Percentiles rank a stretch among this genome's conserved stretches.
phyloP scores from a whole-genome alignment of 2,329 filamentous ascomycete species.

The Parastagonospora avenae region DNA sequence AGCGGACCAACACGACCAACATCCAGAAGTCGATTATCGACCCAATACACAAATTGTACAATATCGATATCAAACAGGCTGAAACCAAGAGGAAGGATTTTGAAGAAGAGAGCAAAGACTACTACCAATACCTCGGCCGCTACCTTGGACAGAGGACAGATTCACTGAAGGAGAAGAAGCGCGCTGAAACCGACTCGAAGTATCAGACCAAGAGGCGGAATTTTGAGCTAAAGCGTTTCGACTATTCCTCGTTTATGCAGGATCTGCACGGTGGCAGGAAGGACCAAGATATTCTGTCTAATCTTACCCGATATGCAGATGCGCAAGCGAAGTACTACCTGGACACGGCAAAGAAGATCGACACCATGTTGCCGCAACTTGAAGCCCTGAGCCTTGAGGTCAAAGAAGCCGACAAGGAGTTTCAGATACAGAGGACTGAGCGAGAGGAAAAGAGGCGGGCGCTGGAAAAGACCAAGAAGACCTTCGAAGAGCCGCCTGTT shows the following conservation, averaged over 20 bases:
- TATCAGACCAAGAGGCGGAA: slow-evolving; percentile 92
- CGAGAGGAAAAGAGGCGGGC: slow-evolving; percentile 90
- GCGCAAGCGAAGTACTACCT: slow-evolving; percentile 85
- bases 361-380: slow-evolving; percentile 83
- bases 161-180: slow-evolving; percentile 95
- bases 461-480: slow-evolving; percentile 81
- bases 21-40: slow-evolving; percentile 95
- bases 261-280: slow-evolving; percentile 99
- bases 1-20: slow-evolving; percentile 80
- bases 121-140: slow-evolving; percentile 91
- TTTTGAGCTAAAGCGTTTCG: slow-evolving; percentile 96
- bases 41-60: slow-evolving; percentile 88
- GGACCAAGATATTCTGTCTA: slow-evolving; percentile 93
- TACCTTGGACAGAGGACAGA: slow-evolving; percentile 97
- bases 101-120: slow-evolving; percentile 98
- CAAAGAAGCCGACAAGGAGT: slow-evolving; percentile 93
- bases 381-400: slow-evolving; percentile 89
- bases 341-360: slow-evolving; percentile 82
- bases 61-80: slow-evolving; percentile 95
- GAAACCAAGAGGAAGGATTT: slow-evolving; percentile 97
- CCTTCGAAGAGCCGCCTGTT: slow-evolving; percentile 38
- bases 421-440: slow-evolving; percentile 92
- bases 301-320: slow-evolving; percentile 92
- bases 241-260: slow-evolving; percentile 99
- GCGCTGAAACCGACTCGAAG: slow-evolving; percentile 91